phyloP scores from a whole-genome alignment of 768 basidiomycete genomes.

The Rhodosporidiobolus odoratus region DNA sequence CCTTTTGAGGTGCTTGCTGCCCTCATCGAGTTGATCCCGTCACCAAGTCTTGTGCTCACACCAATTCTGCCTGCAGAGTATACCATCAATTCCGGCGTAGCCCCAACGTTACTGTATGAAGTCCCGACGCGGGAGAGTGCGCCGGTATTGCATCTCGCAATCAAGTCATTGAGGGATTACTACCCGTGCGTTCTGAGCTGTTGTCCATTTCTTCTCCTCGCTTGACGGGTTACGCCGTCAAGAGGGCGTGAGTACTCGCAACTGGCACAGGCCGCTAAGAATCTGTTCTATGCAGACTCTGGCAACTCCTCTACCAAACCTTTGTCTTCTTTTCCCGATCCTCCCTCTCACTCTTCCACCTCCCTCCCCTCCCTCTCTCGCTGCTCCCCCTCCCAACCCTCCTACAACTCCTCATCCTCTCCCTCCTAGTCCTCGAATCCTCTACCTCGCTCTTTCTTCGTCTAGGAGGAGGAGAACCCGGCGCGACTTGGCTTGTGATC shows the following conservation, averaged over 20 bases:
- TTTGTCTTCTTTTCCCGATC: constrained; percentile 92
- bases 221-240: too few species aligned
- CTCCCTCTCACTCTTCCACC: constrained; percentile 67
- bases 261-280: too few species aligned
- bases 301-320: constrained; percentile 71
- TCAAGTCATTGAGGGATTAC: constrained; percentile 80
- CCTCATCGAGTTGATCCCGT: background rate
- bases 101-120: constrained; percentile 83
- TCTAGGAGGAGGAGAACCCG: constrained; percentile 45
- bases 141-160: constrained; percentile 65
- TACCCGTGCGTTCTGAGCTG: constrained; percentile 52
- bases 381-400: constrained; percentile 67
- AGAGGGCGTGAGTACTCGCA: too few species aligned
- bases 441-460: constrained; percentile 10
- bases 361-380: constrained; percentile 67
- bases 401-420: constrained; percentile 29
- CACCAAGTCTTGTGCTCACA: background rate
- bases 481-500: constrained; percentile 55
- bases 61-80: constrained; percentile 54
- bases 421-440: constrained; percentile 7
- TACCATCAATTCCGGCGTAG: constrained; percentile 87
- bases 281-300: constrained; percentile 20
- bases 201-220: constrained; percentile 16
- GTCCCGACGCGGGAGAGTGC: constrained; percentile 62
- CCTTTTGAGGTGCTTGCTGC: background rate